These are phyloP conservation scores for Eucalyptus sp. DNA, from an alignment of 345 rosid species.

Conservation along the genomic window DNA sequence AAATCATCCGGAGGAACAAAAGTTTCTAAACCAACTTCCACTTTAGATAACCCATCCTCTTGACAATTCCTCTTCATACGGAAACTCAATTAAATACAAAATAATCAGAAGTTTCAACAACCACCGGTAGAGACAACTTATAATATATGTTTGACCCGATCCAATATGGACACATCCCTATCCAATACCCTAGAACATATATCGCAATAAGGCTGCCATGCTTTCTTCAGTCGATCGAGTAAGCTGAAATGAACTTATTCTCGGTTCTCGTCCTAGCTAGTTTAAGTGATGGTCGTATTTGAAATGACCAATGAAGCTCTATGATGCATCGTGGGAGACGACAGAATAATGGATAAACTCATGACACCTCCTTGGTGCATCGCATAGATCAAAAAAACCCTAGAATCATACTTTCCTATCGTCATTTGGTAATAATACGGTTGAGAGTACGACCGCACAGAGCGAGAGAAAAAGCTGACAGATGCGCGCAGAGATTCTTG, in stretches of 20 bases:
- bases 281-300: not conserved
- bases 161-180: not conserved
- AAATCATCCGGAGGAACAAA: not conserved
- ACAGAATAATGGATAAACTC: not conserved
- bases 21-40: not conserved
- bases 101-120: not conserved
- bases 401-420: not conserved
- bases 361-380: not conserved
- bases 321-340: not conserved
- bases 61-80: not conserved
- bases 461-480: not conserved
- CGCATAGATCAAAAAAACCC: not conserved
- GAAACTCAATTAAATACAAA: not conserved
- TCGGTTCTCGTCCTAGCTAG: not conserved
- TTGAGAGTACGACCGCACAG: conserved; percentile 9
- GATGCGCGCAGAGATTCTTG: conserved; percentile 24
- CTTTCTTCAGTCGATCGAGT: not conserved
- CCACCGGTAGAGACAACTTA: not conserved
- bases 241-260: not conserved
- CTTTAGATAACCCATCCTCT: not conserved
- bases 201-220: not conserved
- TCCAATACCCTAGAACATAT: not conserved
- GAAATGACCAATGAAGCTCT: not conserved
- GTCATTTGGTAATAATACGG: conserved; percentile 41
- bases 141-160: not conserved